Conservation (phyloP, 176 grass and related monocot species). For the Coix lacrymajobi region DNA sequence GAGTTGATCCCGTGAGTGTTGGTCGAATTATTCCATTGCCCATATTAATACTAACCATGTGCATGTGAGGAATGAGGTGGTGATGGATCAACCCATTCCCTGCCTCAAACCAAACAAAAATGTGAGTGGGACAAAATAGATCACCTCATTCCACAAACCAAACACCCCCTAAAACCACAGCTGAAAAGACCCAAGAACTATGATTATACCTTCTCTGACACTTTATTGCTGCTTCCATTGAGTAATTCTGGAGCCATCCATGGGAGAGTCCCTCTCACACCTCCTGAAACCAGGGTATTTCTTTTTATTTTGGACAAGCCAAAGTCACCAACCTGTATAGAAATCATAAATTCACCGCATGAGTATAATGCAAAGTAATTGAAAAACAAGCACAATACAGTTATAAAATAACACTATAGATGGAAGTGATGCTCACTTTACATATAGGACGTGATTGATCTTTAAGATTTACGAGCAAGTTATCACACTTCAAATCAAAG, state of each 20-base stretch:
- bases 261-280: conserved; percentile 80
- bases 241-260: conserved; percentile 94
- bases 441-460: conserved; percentile 87
- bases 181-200: conserved; percentile 5
- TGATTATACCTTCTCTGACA: conserved; percentile 75
- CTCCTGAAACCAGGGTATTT: conserved; percentile 92
- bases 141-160: background rate
- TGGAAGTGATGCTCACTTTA: conserved; percentile 47
- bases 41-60: no score
- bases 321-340: conserved; percentile 82
- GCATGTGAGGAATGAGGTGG: background rate
- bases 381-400: conserved; percentile 5
- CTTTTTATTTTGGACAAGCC: conserved; percentile 91
- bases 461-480: conserved; percentile 94
- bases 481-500: conserved; percentile 95
- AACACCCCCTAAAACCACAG: background rate
- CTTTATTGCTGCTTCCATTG: conserved; percentile 84
- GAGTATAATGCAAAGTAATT: conserved; percentile 12
- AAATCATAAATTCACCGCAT: background rate
- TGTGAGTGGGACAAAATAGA: background rate
- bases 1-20: no score
- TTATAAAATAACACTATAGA: background rate
- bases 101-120: background rate
- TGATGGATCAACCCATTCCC: background rate
- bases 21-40: no score